phyloP scores from a whole-genome alignment of 345 rosid species.

The Citrus medica region DNA sequence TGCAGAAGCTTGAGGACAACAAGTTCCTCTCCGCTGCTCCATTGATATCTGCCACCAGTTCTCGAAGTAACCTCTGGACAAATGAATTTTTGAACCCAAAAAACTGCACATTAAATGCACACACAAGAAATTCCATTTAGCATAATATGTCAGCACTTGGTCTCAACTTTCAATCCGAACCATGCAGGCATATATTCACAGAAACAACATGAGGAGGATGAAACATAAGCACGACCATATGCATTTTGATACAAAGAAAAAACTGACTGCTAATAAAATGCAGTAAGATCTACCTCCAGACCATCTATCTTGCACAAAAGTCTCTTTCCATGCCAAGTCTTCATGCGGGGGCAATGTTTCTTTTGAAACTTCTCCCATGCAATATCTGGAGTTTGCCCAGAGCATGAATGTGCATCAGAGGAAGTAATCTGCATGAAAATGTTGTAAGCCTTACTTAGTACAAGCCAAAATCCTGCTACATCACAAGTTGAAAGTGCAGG shows the following conservation, averaged over 20 bases:
- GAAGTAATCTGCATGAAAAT: conserved; percentile 54
- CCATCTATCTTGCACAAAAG: conserved; percentile 74
- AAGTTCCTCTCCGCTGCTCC: conserved; percentile 42
- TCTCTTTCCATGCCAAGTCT: conserved; percentile 78
- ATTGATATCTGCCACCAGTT: conserved; percentile 60
- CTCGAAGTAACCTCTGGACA: conserved; percentile 85
- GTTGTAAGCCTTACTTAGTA: not conserved
- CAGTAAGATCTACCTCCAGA: conserved; percentile 49
- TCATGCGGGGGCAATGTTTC: conserved; percentile 43
- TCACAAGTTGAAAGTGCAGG: conserved; percentile 9
- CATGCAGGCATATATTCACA: not conserved
- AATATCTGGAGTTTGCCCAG: conserved; percentile 78
- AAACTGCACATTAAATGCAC: conserved; percentile 49
- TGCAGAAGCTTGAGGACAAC: conserved; percentile 39
- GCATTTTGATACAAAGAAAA: not conserved
- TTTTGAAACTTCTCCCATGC: conserved; percentile 86
- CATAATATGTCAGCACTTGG: not conserved
- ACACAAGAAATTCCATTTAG: conserved; percentile 8
- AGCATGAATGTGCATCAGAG: conserved; percentile 51
- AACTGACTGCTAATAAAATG: not conserved
- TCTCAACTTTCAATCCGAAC: not conserved
- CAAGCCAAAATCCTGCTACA: not conserved
- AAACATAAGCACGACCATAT: not conserved
- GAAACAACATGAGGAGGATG: not conserved
- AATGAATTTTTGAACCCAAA: conserved; percentile 82